Evolutionary conservation across 2,329 filamentous ascomycete species (phyloP), one percentile per base, ranked within the genome.

Genomic region (Aaosphaeria pasadenensis): DNA sequence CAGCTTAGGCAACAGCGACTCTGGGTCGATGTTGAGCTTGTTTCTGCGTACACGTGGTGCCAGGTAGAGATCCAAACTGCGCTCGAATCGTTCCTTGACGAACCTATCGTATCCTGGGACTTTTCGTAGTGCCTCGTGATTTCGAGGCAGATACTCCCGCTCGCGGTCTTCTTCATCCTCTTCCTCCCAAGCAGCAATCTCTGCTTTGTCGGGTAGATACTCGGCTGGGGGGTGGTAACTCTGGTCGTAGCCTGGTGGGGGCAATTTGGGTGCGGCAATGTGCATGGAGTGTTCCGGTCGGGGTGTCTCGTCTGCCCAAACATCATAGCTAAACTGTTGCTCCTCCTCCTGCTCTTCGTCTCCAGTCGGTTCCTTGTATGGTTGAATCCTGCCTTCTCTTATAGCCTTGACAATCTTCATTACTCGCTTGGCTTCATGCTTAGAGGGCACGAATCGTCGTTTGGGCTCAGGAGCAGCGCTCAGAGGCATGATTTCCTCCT

Each of bases 371-470:
- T 90, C 83, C 66, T 86, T 90, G 75, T 95, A 95, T 4, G 95
- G 95, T 62, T 95, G 76, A 57, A 99, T 97, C 43, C 91, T 85
- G 33, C 95, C 94, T 72, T 97, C 92, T 56, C 88, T 85, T 59
- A 99, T 99, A 35, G 94, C 94, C 64, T 89, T 90, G 46, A 97
- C 94, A 62, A 99, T 85, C 76, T 99, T 97, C 84, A 96, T 96
- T 44, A 99, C 84, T 48, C 91, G 84, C 77, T 96, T 96, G 31
- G 89, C 88, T 72, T 99, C 94, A 70, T 99, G 90, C 73, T 96
- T 97, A 42, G 92, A 97, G 5, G 95, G 94, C 7, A 99, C 76
- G 69, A 97, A 99, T 60, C 94, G 86, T 55, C 94, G 83, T 76
- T 99, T 99, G 1, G 94, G 94, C 68, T 99, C 94, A 5, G 94